Conservation (phyloP, 768 basidiomycete species). For the Hemileccinum impolitum region DNA sequence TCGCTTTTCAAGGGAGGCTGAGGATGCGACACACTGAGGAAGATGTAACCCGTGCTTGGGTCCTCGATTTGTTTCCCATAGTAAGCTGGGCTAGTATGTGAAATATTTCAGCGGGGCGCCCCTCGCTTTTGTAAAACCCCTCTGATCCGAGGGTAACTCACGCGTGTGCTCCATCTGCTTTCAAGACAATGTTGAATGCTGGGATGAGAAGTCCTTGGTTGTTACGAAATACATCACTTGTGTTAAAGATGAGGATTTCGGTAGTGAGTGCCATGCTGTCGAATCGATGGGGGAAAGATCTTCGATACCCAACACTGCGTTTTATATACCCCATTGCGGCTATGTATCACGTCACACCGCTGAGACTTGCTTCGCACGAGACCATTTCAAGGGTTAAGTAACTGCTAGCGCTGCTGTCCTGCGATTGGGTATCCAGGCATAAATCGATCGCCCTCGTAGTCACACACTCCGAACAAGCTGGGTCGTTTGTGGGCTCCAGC, state of each 20-base stretch:
- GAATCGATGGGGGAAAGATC: background rate
- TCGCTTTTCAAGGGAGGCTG: background rate
- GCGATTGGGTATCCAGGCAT: no score
- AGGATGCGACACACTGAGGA: background rate
- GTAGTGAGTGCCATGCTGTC: slow-evolving; percentile 18
- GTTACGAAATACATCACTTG: slow-evolving; percentile 7
- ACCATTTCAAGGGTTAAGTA: no score
- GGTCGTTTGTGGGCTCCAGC: no score
- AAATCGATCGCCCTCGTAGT: no score
- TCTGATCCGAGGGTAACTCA: slow-evolving; percentile 5
- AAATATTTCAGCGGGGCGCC: background rate
- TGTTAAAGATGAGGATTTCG: slow-evolving; percentile 20
- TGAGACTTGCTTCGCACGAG: no score
- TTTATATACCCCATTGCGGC: no score
- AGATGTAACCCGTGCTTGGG: slow-evolving; percentile 6
- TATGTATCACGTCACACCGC: no score
- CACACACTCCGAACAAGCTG: no score
- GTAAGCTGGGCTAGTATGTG: slow-evolving; percentile 13
- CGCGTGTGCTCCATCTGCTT: slow-evolving; percentile 9
- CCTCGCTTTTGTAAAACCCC: no score
- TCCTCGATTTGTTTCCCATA: slow-evolving; percentile 22
- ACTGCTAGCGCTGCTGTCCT: no score
- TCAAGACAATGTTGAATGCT: slow-evolving; percentile 10
- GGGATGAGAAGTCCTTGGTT: slow-evolving; percentile 1
- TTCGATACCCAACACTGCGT: no score